phyloP scores from a whole-genome alignment of 73 alveolate genomes.

The Paramecium octaurelia region DNA sequence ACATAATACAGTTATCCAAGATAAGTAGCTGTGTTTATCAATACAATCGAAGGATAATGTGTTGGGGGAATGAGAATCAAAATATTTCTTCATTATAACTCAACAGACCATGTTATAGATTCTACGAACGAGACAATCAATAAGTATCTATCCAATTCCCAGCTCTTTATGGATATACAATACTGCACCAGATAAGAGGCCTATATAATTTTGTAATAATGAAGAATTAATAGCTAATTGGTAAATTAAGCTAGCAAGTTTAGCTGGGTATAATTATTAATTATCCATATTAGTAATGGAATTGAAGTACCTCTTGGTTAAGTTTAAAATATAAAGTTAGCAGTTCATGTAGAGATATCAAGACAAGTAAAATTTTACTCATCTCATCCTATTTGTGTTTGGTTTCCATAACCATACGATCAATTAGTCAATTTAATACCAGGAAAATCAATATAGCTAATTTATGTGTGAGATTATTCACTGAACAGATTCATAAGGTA shows the following conservation, averaged over 20 bases:
- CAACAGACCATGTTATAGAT: conserved; percentile 7
- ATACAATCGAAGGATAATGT: conserved; percentile 11
- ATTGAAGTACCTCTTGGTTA: conserved; percentile 25
- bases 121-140: conserved; percentile 29
- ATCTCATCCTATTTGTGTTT: conserved; percentile 10
- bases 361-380: conserved; percentile 17
- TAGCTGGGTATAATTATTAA: conserved; percentile 10
- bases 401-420: conserved; percentile 47
- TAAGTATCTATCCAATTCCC: conserved; percentile 31
- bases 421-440: background rate
- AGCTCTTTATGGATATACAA: background rate
- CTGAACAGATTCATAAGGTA: background rate
- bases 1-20: conserved; percentile 14
- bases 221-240: conserved; percentile 36
- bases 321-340: background rate
- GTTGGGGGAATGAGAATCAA: conserved; percentile 37
- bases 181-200: conserved; percentile 26
- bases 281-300: background rate
- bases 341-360: background rate
- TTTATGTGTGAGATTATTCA: conserved; percentile 13
- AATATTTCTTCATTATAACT: background rate
- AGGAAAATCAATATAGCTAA: conserved; percentile 20
- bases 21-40: conserved; percentile 23
- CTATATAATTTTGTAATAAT: background rate
- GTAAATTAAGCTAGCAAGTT: background rate